A percentile compares a stretch with the other conserved stretches of the same genome.
These are phyloP conservation scores for Cantharellus anzutake DNA, from an alignment of 768 basidiomycete genomes.

Conservation along the genomic window DNA sequence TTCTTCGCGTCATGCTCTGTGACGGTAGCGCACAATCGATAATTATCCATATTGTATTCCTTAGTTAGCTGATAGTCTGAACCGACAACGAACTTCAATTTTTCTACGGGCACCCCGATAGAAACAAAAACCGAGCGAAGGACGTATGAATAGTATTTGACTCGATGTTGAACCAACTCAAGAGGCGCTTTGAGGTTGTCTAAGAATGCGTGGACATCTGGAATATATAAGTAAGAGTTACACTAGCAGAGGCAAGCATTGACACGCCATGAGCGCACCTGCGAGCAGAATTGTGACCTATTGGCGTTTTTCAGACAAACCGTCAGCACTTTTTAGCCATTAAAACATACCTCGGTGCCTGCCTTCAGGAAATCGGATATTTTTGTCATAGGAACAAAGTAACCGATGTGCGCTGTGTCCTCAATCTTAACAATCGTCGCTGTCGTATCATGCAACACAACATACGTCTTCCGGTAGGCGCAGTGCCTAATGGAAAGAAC, in stretches of 20 bases:
- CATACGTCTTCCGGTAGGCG: slow-evolving; percentile 82
- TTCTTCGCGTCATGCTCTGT: slow-evolving; percentile 95
- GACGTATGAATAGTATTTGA: slow-evolving; percentile 75
- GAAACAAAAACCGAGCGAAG: slow-evolving; percentile 70
- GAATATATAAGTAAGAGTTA: slow-evolving; percentile 7
- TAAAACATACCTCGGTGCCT: slow-evolving; percentile 52
- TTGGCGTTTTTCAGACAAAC: neutral
- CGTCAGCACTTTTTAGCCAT: neutral
- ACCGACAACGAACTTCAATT: slow-evolving; percentile 70
- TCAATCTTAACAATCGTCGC: neutral
- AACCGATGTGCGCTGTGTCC: slow-evolving; percentile 75
- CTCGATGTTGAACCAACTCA: slow-evolving; percentile 73
- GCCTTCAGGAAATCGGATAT: slow-evolving; percentile 91
- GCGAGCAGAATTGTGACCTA: slow-evolving; percentile 68
- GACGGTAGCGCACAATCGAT: slow-evolving; percentile 76
- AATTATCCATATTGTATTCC: slow-evolving; percentile 92
- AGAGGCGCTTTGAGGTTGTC: slow-evolving; percentile 94
- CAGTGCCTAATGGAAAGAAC: slow-evolving; percentile 40
- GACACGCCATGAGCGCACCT: slow-evolving; percentile 24
- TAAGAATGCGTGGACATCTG: slow-evolving; percentile 91
- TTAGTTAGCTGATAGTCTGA: slow-evolving; percentile 81
- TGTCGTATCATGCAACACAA: neutral
- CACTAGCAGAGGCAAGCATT: slow-evolving; percentile 22
- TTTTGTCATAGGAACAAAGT: slow-evolving; percentile 88
- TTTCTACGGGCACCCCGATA: slow-evolving; percentile 76